phyloP scores from a whole-genome alignment of 1,139 yeast species.

The Ogataea hybrid region DNA sequence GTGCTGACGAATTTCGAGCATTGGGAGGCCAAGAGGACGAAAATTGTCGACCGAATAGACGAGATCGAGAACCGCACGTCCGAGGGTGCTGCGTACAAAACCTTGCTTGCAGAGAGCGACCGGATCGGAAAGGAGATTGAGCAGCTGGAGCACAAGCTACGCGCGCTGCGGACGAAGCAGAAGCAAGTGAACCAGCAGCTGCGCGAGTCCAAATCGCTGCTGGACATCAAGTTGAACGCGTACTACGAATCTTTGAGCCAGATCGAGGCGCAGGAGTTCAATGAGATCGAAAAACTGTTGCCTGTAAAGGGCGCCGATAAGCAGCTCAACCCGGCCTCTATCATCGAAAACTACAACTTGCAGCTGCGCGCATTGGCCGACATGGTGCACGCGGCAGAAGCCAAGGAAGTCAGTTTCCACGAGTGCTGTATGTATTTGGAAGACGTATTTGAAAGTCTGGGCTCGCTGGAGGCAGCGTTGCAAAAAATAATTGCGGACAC shows the following conservation, averaged over 20 bases:
- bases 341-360: constrained; percentile 29
- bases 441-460: constrained; percentile 35
- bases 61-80: constrained; percentile 39
- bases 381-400: constrained; percentile 20
- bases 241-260: constrained; percentile 21
- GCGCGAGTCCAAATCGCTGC: constrained; percentile 40
- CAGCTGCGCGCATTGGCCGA: constrained; percentile 33
- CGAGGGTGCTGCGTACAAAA: constrained; percentile 45
- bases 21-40: constrained; percentile 45
- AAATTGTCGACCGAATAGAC: constrained; percentile 38
- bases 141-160: constrained; percentile 40
- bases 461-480: constrained; percentile 26
- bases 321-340: constrained; percentile 16
- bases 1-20: constrained; percentile 38
- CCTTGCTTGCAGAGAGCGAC: constrained; percentile 37
- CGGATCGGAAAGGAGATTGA: constrained; percentile 43
- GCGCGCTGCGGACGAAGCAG: constrained; percentile 39
- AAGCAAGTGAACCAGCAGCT: constrained; percentile 42
- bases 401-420: constrained; percentile 23
- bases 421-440: constrained; percentile 38
- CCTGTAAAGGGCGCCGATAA: constrained; percentile 12
- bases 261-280: constrained; percentile 17
- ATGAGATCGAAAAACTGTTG: constrained; percentile 19
- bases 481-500: constrained; percentile 18
- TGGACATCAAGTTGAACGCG: constrained; percentile 29